Percentiles rank a stretch among this genome's conserved stretches.
Evolutionary conservation across 331 rosid species (phyloP).

Genomic region (Telfairia occidentalis): DNA sequence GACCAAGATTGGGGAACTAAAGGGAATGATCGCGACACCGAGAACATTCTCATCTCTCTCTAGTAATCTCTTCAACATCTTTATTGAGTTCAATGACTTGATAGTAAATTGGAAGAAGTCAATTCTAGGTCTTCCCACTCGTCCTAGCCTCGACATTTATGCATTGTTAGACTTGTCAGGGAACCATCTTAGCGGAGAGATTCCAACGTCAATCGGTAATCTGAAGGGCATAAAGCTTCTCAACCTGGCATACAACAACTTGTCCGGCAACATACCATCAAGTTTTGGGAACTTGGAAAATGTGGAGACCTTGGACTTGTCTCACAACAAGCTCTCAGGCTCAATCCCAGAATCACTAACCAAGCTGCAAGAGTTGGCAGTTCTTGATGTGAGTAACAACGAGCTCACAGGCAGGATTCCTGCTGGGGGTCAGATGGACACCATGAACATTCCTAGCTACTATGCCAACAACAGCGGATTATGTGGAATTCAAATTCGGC

Average conservation of each 20-base stretch:
- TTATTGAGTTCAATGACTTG: slow-evolving; percentile 8
- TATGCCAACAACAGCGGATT: slow-evolving; percentile 23
- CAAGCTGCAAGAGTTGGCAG: slow-evolving; percentile 1
- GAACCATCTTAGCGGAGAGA: slow-evolving; percentile 17
- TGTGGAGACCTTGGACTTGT: slow-evolving; percentile 24
- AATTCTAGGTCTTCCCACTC: slow-evolving; percentile 8
- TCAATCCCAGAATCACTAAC: slow-evolving; percentile 16
- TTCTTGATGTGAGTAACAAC: slow-evolving; percentile 21
- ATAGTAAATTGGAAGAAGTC: slow-evolving; percentile 23
- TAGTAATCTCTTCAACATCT: not conserved
- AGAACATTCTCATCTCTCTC: not conserved
- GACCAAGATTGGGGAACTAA: not conserved
- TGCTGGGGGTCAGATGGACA: slow-evolving; percentile 15
- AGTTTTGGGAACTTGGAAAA: slow-evolving; percentile 18
- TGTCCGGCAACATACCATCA: slow-evolving; percentile 16
- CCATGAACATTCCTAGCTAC: slow-evolving; percentile 9
- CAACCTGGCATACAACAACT: slow-evolving; percentile 20
- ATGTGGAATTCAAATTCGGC: slow-evolving; percentile 20
- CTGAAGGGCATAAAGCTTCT: slow-evolving; percentile 18
- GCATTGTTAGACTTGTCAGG: slow-evolving; percentile 18
- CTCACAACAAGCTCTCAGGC: slow-evolving; percentile 22
- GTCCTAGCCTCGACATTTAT: slow-evolving; percentile 13
- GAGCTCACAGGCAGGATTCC: slow-evolving; percentile 19
- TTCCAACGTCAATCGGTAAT: slow-evolving; percentile 18
- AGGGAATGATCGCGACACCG: slow-evolving; percentile 16